phyloP scores from a whole-genome alignment of 495 filamentous ascomycete genomes.

The Pyronema omphalodes region DNA sequence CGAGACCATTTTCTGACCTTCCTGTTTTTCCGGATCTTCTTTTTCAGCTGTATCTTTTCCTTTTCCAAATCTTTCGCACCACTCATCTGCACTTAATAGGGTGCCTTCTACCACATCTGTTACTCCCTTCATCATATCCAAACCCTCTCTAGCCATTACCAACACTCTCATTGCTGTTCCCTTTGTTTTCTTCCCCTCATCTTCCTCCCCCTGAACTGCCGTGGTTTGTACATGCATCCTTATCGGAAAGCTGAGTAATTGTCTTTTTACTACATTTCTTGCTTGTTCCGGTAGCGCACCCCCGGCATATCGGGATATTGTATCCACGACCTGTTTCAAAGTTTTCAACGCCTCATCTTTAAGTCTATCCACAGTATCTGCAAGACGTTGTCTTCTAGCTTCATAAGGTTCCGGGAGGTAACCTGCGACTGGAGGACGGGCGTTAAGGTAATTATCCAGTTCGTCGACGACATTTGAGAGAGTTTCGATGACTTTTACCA shows the following conservation, averaged over 20 bases:
- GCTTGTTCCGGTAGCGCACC: slow-evolving; percentile 74
- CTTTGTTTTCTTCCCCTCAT: slow-evolving; percentile 26
- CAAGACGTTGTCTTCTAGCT: slow-evolving; percentile 25
- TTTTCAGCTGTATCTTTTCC: neutral
- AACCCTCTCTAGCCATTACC: slow-evolving; percentile 65
- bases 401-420: slow-evolving; percentile 13
- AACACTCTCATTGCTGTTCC: slow-evolving; percentile 40
- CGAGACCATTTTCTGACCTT: neutral
- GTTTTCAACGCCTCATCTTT: slow-evolving; percentile 57
- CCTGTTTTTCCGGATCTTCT: neutral
- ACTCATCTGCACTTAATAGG: slow-evolving; percentile 66
- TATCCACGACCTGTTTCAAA: slow-evolving; percentile 54
- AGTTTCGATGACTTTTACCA: slow-evolving; percentile 48
- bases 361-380: slow-evolving; percentile 36
- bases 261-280: slow-evolving; percentile 47
- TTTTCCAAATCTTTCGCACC: slow-evolving; percentile 58
- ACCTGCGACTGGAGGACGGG: slow-evolving; percentile 2
- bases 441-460: slow-evolving; percentile 38
- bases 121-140: slow-evolving; percentile 80
- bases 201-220: slow-evolving; percentile 21
- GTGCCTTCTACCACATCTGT: slow-evolving; percentile 66
- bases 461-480: slow-evolving; percentile 55
- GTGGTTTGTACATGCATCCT: slow-evolving; percentile 41
- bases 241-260: slow-evolving; percentile 60
- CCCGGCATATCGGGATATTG: slow-evolving; percentile 68